Evolutionary conservation across 192 early-diverging fungal genomes (phyloP).

Genomic region (Diversispora eburnea): DNA sequence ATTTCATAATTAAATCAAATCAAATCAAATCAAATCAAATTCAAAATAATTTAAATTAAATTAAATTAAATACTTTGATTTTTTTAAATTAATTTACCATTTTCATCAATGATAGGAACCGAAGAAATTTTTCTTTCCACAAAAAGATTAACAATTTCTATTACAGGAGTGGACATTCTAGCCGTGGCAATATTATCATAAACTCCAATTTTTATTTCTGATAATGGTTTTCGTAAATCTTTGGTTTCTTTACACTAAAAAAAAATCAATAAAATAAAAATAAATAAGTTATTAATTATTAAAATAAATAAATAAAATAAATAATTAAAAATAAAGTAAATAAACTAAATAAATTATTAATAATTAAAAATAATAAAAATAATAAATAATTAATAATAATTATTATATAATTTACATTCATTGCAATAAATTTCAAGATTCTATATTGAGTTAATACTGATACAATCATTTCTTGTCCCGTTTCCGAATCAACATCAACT

Average conservation of each 20-base stretch:
- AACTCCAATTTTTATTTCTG: slow-evolving; percentile 83
- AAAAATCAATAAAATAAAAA: slow-evolving; percentile 17
- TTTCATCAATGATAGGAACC: slow-evolving; percentile 89
- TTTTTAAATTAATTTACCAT: slow-evolving; percentile 41
- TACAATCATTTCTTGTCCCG: slow-evolving; percentile 79
- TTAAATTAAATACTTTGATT: neutral
- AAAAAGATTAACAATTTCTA: slow-evolving; percentile 90
- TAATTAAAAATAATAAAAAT: too few species aligned
- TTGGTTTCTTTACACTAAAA: slow-evolving; percentile 60
- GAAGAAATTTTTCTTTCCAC: slow-evolving; percentile 86
- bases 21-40: neutral
- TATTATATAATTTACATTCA: slow-evolving; percentile 57
- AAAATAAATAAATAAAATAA: too few species aligned
- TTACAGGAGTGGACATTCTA: slow-evolving; percentile 73
- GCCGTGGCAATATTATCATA: slow-evolving; percentile 81
- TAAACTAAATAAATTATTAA: too few species aligned
- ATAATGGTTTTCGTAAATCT: slow-evolving; percentile 59
- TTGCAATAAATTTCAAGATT: slow-evolving; percentile 83
- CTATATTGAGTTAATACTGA: slow-evolving; percentile 87
- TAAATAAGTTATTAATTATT: neutral
- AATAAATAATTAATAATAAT: neutral
- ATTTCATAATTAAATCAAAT: too few species aligned
- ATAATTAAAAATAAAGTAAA: too few species aligned
- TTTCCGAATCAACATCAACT: slow-evolving; percentile 75
- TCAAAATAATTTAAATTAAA: too few species aligned